phyloP scores from a whole-genome alignment of 164 flowering plant genomes.

The Vitis labrusca region DNA sequence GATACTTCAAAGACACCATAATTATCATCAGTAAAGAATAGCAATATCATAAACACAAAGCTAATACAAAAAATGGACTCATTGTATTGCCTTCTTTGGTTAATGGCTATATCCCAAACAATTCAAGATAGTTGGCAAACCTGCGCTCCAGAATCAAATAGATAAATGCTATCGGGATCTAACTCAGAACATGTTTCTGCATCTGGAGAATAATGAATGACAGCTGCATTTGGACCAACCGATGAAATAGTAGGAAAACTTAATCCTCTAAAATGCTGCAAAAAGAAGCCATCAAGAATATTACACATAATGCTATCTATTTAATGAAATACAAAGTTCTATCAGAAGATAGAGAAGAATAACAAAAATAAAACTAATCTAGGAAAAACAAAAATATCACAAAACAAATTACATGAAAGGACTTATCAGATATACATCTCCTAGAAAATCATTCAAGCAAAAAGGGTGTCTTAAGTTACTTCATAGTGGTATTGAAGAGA shows the following conservation, averaged over 20 bases:
- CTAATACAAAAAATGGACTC: neutral
- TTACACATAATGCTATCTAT: too few species aligned
- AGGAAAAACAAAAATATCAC: neutral
- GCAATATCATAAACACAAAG: slow-evolving; percentile 3
- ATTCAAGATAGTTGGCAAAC: slow-evolving; percentile 33
- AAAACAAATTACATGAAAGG: too few species aligned
- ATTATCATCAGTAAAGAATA: slow-evolving; percentile 5
- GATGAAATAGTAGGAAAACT: slow-evolving; percentile 98
- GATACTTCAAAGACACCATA: slow-evolving; percentile 55
- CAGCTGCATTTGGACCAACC: slow-evolving; percentile 96
- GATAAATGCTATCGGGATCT: slow-evolving; percentile 76
- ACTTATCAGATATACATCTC: too few species aligned
- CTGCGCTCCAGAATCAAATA: slow-evolving; percentile 98
- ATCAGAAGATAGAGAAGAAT: too few species aligned
- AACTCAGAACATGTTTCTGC: slow-evolving; percentile 78
- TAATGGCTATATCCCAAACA: neutral
- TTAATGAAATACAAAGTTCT: too few species aligned
- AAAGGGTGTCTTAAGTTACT: too few species aligned
- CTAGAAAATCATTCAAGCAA: too few species aligned
- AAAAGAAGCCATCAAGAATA: slow-evolving; percentile 9
- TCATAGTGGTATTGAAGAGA: too few species aligned
- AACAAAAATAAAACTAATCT: neutral
- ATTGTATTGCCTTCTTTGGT: neutral
- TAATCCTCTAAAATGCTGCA: slow-evolving; percentile 89
- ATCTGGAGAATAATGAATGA: slow-evolving; percentile 84